Base-by-base conservation (phyloP, 208 protist species). In the Zelonia costaricensis region DNA sequence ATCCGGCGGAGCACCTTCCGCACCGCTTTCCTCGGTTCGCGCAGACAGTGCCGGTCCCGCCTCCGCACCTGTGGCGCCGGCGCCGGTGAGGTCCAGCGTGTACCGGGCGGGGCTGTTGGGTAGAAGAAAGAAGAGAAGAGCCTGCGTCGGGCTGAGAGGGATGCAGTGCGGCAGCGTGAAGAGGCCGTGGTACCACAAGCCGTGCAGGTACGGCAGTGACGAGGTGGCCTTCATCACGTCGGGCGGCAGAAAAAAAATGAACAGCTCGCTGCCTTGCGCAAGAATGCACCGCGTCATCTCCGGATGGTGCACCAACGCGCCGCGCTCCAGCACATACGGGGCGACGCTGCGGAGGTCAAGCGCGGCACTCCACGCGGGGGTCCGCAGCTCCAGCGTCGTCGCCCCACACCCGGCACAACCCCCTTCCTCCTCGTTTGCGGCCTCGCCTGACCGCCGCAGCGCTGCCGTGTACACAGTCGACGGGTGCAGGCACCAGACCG, bases 161-260 rank as follows among this genome's bases (percentile, higher is more conserved):
- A 82, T 13, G 0, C 28, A 12, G 31, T 54, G n/a, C 5, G 83
- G 80, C 28, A 90, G 39, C 4, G 65, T 51, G 71, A 93, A 93
- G 43, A 93, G 75, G 33, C 74, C 80, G 60, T 85, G 60, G 55
- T 88, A 93, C 58, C 82, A 76, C 28, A 90, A 38, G 5, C 8
- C 18, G 0, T 45, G 45, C 27, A 84, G 7, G 18, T 75, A 56
- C 1, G 61, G 62, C 30, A 61, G 15, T 6, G 69, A 43, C 2
- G 62, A 66, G 5, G 27, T 25, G 8, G 70, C 46, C 15, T 68
- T 38, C 1, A 64, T 31, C 8, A 39, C 56, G 5, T 74, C 48
- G 8, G 57, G 57, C 4, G 75, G 62, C 25, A 80, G 20, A 27
- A 67, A 69, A 48, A 76, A 57, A 45, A 81, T 58, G 36, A 81